phyloP scores from a whole-genome alignment of 208 protist species.

The Trypanosoma avium region DNA sequence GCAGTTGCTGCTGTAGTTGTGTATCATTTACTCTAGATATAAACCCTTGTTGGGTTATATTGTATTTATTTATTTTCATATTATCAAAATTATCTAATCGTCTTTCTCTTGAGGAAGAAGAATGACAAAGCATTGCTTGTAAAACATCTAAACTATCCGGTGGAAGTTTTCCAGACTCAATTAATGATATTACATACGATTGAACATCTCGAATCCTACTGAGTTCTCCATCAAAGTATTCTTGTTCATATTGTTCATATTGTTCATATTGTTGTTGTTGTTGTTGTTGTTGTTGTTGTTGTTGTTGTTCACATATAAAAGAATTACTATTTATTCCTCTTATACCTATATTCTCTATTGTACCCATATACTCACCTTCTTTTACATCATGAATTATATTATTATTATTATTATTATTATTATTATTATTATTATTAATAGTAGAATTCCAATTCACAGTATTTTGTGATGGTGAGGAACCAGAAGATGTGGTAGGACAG shows the following conservation, averaged over 20 bases:
- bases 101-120: constrained; percentile 9
- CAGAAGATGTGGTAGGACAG: too few relatives aligned
- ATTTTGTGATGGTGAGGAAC: too few relatives aligned
- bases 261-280: constrained; percentile 5
- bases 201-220: not conserved
- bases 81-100: not conserved
- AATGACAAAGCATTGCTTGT: constrained; percentile 22
- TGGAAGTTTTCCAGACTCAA: constrained; percentile 18
- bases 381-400: too few relatives aligned
- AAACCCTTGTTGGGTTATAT: not conserved
- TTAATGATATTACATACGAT: constrained; percentile 16
- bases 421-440: too few relatives aligned
- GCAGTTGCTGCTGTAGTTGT: not conserved
- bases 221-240: not conserved
- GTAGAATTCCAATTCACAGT: too few relatives aligned
- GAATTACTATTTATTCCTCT: too few relatives aligned
- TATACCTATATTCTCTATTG: too few relatives aligned
- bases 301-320: too few relatives aligned
- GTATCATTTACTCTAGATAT: not conserved
- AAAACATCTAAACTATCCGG: constrained; percentile 26
- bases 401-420: too few relatives aligned
- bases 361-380: too few relatives aligned
- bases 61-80: not conserved
- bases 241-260: not conserved
- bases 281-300: constrained; percentile 17